Base-by-base conservation (phyloP, 495 filamentous ascomycete species). In the Neurospora tetraspora region DNA sequence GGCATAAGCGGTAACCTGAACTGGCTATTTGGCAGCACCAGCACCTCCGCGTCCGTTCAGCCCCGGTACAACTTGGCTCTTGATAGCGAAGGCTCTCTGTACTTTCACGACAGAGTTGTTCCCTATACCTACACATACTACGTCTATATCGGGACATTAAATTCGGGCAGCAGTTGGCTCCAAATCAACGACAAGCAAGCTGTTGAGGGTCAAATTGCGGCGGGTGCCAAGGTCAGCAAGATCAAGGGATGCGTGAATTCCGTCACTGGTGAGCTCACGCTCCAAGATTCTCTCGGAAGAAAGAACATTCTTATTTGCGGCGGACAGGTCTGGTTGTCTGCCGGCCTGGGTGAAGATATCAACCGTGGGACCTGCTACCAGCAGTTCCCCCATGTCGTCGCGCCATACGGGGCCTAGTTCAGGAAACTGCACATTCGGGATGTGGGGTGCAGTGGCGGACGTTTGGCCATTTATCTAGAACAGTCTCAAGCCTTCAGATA, bases 161-260 rank as follows among this genome's bases (percentile, higher is more conserved):
- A 36, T 61, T 8, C 38, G 39, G 69, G 61, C 2, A 31, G 31
- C 7, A 6, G 10, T 1, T 73, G 71, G 74, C 69, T 69, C n/a
- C 72, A 75, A 38, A 0, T 75, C 16, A 53, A 53, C 34, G 11
- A 71, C 38, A n/a, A 73, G 59, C 5, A 42, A 16, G 4, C 69
- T 12, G 6, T 73, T 4, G 11, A 38, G 16, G 18, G 0, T 18
- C 7, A 8, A 18, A 65, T 73, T 16, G 42, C 39, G 8, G 9
- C 9, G 2, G 74, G 72, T 12, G 40, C 16, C 11, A 14, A 12
- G 12, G 42, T 71, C n/a, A 40, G 53, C 14, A 69, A 69, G 20
- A n/a, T 75, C 20, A 43, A 34, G 37, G 74, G 69, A 12, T 75
- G 74, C 37, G 74, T 75, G 1, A 61, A 75, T 20, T 16, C 71